Conservation (phyloP, 768 basidiomycete species). For the Mrakia blollopis region DNA sequence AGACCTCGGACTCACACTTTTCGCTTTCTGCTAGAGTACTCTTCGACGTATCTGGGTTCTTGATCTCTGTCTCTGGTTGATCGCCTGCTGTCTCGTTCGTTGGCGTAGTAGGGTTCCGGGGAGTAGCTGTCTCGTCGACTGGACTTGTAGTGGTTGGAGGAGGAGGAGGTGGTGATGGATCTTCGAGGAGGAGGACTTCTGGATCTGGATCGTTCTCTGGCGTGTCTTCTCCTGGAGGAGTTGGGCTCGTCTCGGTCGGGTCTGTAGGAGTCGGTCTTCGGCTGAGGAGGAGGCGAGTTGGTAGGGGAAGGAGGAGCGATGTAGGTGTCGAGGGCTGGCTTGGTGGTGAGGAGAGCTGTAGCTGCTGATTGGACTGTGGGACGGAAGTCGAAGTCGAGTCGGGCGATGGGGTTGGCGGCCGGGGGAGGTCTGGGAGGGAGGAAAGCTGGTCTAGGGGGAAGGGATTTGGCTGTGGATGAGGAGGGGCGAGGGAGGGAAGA, state of each 20-base stretch:
- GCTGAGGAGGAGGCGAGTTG: neutral
- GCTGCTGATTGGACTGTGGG: constrained; percentile 6
- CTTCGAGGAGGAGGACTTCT: constrained; percentile 11
- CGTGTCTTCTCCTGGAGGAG: neutral
- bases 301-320: neutral
- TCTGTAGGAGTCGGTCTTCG: constrained; percentile 21
- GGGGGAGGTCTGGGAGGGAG: constrained; percentile 9
- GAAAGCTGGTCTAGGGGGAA: neutral
- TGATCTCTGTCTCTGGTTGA: constrained; percentile 7
- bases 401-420: neutral
- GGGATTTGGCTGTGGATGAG: neutral
- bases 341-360: constrained; percentile 1
- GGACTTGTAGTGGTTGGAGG: neutral
- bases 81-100: neutral
- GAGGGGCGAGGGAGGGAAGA: neutral
- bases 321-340: constrained; percentile 15
- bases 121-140: constrained; percentile 10
- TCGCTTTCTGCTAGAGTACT: constrained; percentile 20
- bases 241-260: constrained; percentile 7
- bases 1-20: neutral
- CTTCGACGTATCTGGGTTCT: neutral
- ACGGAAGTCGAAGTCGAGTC: constrained; percentile 17
- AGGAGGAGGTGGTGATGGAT: neutral
- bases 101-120: constrained; percentile 17
- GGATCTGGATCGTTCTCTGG: constrained; percentile 15